These are phyloP conservation scores for Paulownia fortunei DNA, from an alignment of 257 asterid genomes.

Conservation along the genomic window DNA sequence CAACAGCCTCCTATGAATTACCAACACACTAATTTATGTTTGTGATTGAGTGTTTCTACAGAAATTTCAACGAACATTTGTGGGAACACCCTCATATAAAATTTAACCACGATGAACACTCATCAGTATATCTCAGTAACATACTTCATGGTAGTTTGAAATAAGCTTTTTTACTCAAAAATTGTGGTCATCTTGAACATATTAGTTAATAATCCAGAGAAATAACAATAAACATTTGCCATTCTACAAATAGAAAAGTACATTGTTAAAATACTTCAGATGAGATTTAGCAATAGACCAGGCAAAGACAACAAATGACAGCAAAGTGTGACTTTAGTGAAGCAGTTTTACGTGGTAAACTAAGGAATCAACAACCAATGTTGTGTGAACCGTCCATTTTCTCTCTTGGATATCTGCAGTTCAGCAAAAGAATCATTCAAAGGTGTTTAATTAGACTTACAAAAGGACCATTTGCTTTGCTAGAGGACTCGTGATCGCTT, in stretches of 20 bases:
- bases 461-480: constrained; percentile 37
- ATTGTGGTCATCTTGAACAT: not conserved
- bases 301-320: not conserved
- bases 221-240: not conserved
- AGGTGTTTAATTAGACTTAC: constrained; percentile 29
- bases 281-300: not conserved
- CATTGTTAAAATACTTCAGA: not conserved
- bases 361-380: not conserved
- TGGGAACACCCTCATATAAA: too few species aligned
- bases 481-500: constrained; percentile 37
- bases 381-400: not conserved
- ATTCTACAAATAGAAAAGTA: not conserved
- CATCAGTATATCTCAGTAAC: not conserved
- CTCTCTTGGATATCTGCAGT: not conserved
- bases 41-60: not conserved
- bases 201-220: not conserved
- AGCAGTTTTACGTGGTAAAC: not conserved
- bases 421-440: not conserved
- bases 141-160: not conserved
- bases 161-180: not conserved
- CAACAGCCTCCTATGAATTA: not conserved
- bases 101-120: not conserved
- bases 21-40: not conserved
- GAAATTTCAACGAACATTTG: not conserved
- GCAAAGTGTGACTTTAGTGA: not conserved